These are phyloP conservation scores for Solanum chmielewskii DNA, from an alignment of 257 asterid species.

Conservation along the genomic window DNA sequence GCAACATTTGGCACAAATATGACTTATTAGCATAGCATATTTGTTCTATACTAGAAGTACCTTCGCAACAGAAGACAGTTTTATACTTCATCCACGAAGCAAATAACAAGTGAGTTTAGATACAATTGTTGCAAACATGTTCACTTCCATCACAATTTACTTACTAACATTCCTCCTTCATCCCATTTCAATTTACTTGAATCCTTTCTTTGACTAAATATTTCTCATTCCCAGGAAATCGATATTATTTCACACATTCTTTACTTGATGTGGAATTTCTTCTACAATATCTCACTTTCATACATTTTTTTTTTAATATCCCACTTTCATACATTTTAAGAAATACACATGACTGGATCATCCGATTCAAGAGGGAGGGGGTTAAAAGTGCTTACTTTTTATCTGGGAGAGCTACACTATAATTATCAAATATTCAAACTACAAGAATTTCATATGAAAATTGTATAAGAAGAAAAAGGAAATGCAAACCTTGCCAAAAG, in stretches of 20 bases:
- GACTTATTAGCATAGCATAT: background rate
- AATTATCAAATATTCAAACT: background rate
- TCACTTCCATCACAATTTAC: background rate
- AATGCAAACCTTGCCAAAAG: background rate
- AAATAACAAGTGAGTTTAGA: background rate
- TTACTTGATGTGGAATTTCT: background rate
- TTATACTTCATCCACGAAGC: background rate
- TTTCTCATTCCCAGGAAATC: background rate
- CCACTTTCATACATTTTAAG: background rate
- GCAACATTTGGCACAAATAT: background rate
- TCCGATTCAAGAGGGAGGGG: background rate
- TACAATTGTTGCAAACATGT: background rate
- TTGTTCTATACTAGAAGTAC: background rate
- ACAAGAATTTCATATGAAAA: background rate
- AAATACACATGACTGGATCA: background rate
- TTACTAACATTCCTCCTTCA: background rate
- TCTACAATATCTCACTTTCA: background rate
- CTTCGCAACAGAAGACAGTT: background rate
- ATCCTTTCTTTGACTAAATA: background rate
- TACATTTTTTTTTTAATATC: background rate
- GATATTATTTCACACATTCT: background rate
- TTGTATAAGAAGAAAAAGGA: background rate
- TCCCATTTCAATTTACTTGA: background rate
- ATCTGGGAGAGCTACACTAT: background rate
- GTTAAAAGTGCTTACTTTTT: background rate